Evolutionary conservation across 2,329 filamentous ascomycete species (phyloP).

Genomic region (Apiospora hydei): DNA sequence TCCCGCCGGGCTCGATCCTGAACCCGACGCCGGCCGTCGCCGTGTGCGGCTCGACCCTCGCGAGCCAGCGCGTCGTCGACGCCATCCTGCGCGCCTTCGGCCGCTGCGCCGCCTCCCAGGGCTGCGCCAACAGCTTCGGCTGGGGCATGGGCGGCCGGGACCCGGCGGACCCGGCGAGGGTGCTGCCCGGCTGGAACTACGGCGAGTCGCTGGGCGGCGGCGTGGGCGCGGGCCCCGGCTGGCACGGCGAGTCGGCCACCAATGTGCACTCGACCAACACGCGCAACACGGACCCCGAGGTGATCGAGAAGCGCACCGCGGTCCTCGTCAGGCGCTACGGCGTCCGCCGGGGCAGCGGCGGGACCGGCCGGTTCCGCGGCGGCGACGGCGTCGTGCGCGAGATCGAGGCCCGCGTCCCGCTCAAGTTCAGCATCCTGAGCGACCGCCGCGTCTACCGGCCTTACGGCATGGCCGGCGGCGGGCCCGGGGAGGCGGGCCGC

Average conservation of each 20-base stretch:
- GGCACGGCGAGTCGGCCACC: slow-evolving; percentile 71
- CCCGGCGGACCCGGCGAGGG: slow-evolving; percentile 26
- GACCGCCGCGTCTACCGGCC: slow-evolving; percentile 74
- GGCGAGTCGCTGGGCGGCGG: slow-evolving; percentile 79
- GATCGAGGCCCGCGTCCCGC: slow-evolving; percentile 74
- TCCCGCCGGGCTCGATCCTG: slow-evolving; percentile 41
- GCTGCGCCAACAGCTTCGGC: slow-evolving; percentile 62
- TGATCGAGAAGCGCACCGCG: slow-evolving; percentile 74
- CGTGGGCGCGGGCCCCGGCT: slow-evolving; percentile 68
- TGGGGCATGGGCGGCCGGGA: slow-evolving; percentile 48
- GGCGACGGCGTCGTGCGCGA: slow-evolving; percentile 74
- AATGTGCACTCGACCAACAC: slow-evolving; percentile 81
- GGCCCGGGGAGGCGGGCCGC: slow-evolving; percentile 68
- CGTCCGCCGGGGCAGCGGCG: slow-evolving; percentile 63
- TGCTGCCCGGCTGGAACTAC: slow-evolving; percentile 69
- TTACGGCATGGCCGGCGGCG: slow-evolving; percentile 75
- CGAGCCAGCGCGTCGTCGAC: slow-evolving; percentile 29
- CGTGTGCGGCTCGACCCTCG: slow-evolving; percentile 32
- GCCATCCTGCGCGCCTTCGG: slow-evolving; percentile 25
- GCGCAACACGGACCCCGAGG: slow-evolving; percentile 74
- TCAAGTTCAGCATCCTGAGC: slow-evolving; percentile 74
- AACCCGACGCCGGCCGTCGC: slow-evolving; percentile 35
- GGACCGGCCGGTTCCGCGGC: slow-evolving; percentile 64
- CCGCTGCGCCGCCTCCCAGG: slow-evolving; percentile 41
- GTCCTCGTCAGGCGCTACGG: slow-evolving; percentile 70